Conservation (phyloP, 441 rosid species). For the Mallotus repandus region DNA sequence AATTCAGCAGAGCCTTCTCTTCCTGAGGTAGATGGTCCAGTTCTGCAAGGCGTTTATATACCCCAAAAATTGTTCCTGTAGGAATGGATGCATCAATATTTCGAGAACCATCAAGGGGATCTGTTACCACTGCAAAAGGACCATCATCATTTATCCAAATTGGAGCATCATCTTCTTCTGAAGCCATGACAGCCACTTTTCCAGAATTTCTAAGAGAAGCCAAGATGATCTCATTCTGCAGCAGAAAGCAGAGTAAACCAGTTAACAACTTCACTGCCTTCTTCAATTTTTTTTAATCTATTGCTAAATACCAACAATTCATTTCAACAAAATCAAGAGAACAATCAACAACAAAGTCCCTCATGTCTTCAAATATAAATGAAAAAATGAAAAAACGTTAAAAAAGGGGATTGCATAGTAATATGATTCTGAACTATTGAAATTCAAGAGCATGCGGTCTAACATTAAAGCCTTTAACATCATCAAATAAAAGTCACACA, state of each 20-base stretch:
- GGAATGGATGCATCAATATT: slow-evolving; percentile 96
- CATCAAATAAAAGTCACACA: neutral
- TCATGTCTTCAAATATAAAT: no score
- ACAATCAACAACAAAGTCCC: neutral
- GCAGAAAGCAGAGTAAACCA: slow-evolving; percentile 13
- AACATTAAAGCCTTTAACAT: neutral
- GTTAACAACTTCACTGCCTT: slow-evolving; percentile 1
- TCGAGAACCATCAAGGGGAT: slow-evolving; percentile 94
- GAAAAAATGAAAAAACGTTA: neutral
- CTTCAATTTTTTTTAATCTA: neutral
- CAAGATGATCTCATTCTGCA: slow-evolving; percentile 80
- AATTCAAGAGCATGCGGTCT: neutral
- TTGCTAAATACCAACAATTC: neutral
- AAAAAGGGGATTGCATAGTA: neutral
- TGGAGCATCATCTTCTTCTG: slow-evolving; percentile 83
- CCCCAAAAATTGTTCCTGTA: slow-evolving; percentile 85
- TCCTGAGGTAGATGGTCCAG: slow-evolving; percentile 68
- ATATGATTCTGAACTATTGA: slow-evolving; percentile 1
- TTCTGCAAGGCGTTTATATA: slow-evolving; percentile 67
- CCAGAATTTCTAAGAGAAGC: slow-evolving; percentile 74
- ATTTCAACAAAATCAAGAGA: neutral
- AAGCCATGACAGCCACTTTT: slow-evolving; percentile 92
- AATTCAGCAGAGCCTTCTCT: slow-evolving; percentile 74
- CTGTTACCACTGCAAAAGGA: slow-evolving; percentile 78
- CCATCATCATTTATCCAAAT: slow-evolving; percentile 71